Evolutionary conservation across 192 early-diverging fungal genomes (phyloP), one percentile per base, ranked within the genome.

Genomic region (Coemansia sp.): DNA sequence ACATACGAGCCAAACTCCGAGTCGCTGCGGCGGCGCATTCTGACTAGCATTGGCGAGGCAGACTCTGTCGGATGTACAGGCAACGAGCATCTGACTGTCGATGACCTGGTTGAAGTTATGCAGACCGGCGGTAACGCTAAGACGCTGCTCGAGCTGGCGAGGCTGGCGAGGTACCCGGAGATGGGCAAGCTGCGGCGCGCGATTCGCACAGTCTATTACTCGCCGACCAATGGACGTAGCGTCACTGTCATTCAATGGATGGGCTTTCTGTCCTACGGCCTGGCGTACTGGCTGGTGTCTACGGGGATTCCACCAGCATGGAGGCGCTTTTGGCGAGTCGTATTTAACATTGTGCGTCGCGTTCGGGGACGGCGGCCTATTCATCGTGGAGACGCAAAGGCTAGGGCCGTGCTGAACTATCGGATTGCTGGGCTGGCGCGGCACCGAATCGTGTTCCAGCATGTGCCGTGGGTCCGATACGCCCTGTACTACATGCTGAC

Each of bases 211-310:
- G 43, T 69, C 31, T 14, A 64, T 12, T 69, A 63, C 56, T 61
- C 66, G 10, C 76, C 76, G 2, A 57, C 25, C 4, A 19, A 25
- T 0, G 70, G 70, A 6, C 70, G 61, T 11, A 35, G 69, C 4
- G 64, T 79, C 25, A 61, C 70, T 4, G n/a, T 70, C 24, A 63
- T 59, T 25, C 77, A 79, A 29, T 70, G 71, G 67, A 0, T 62
- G 45, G 66, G 24, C 4, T 14, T 15, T 54, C 29, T 17, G 35
- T 15, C 56, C 49, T 65, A 8, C 47, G 53, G 51, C 8, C 25
- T 54, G 27, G 51, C 27, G 4, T 65, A 31, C 42, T 59, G 59
- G 56, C 2, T 62, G 15, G 24, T n/a, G 9, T 36, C 35, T 4
- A 58, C 56, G 32, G 56, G 36, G 35, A 15, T 20, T 10, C 56